A percentile compares a stretch with the other conserved stretches of the same genome.
Evolutionary conservation across 495 filamentous ascomycete species (phyloP).

Genomic region (Acidiella bohemica): DNA sequence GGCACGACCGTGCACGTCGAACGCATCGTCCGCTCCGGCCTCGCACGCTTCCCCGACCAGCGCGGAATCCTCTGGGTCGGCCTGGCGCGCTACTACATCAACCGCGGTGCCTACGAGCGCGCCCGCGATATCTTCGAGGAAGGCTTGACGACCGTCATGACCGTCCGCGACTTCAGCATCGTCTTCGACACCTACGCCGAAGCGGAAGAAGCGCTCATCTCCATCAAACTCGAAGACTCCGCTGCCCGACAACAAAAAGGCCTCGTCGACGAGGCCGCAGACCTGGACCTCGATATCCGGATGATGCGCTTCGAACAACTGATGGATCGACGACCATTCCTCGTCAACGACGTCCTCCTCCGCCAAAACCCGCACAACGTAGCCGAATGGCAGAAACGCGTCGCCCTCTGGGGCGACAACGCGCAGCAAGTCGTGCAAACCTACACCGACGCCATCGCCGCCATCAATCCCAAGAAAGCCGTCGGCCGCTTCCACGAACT

Average conservation of each 20-base stretch:
- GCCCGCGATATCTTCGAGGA: slow-evolving; percentile 93
- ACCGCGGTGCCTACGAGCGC: slow-evolving; percentile 76
- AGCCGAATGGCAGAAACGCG: slow-evolving; percentile 91
- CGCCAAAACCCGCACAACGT: slow-evolving; percentile 96
- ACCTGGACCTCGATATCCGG: slow-evolving; percentile 90
- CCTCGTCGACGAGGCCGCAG: slow-evolving; percentile 67
- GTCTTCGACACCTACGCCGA: slow-evolving; percentile 95
- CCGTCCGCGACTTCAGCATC: slow-evolving; percentile 93
- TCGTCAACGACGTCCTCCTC: slow-evolving; percentile 90
- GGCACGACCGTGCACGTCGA: slow-evolving; percentile 78
- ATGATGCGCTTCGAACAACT: slow-evolving; percentile 98
- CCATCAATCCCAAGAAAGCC: slow-evolving; percentile 88
- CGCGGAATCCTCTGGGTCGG: slow-evolving; percentile 94
- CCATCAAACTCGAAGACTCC: slow-evolving; percentile 76
- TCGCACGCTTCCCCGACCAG: slow-evolving; percentile 85
- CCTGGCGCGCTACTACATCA: slow-evolving; percentile 94
- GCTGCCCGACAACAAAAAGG: slow-evolving; percentile 71
- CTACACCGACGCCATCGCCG: slow-evolving; percentile 85
- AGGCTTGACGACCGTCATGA: slow-evolving; percentile 96
- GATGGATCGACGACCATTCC: slow-evolving; percentile 93
- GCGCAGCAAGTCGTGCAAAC: slow-evolving; percentile 83
- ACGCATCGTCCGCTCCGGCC: slow-evolving; percentile 83
- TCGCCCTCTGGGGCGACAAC: slow-evolving; percentile 90
- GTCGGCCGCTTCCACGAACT: slow-evolving; percentile 87
- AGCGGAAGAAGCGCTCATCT: slow-evolving; percentile 93